phyloP scores from a whole-genome alignment of 768 basidiomycete species.

The Cystobasidium tubakii region DNA sequence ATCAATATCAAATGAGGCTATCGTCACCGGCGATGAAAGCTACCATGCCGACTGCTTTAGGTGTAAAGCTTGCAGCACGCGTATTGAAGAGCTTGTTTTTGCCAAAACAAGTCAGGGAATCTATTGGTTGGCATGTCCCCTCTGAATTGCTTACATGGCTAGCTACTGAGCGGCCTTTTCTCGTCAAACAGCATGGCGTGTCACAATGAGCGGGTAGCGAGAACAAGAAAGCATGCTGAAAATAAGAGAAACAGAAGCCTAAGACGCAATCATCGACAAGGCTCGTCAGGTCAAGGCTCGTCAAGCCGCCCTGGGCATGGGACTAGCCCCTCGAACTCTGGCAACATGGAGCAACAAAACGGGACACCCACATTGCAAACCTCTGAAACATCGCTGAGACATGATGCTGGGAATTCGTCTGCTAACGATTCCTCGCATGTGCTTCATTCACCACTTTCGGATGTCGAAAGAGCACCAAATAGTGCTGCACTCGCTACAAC shows the following conservation, averaged over 20 bases:
- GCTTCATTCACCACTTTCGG: not conserved
- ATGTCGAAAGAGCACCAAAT: not conserved
- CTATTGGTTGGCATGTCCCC: slow-evolving; percentile 60
- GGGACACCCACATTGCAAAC: not conserved
- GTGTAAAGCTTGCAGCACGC: slow-evolving; percentile 85
- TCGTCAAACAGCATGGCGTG: slow-evolving; percentile 63
- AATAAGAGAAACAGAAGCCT: slow-evolving; percentile 56
- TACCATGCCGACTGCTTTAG: slow-evolving; percentile 99
- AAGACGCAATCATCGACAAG: slow-evolving; percentile 15
- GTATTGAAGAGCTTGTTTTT: slow-evolving; percentile 96
- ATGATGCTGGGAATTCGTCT: not conserved
- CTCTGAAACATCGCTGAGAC: not conserved
- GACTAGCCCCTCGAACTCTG: not conserved
- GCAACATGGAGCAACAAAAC: not conserved
- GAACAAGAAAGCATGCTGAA: slow-evolving; percentile 83
- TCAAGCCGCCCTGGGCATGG: not conserved
- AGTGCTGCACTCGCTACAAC: not conserved
- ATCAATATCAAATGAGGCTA: slow-evolving; percentile 95
- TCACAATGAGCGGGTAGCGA: slow-evolving; percentile 93
- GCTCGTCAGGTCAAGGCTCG: not conserved
- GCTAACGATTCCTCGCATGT: not conserved
- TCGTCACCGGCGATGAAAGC: slow-evolving; percentile 98
- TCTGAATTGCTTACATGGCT: not conserved
- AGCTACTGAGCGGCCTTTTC: not conserved
- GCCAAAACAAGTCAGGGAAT: slow-evolving; percentile 98